Base-by-base conservation (phyloP, 78 protist species). In the Diacronema lutheri region DNA sequence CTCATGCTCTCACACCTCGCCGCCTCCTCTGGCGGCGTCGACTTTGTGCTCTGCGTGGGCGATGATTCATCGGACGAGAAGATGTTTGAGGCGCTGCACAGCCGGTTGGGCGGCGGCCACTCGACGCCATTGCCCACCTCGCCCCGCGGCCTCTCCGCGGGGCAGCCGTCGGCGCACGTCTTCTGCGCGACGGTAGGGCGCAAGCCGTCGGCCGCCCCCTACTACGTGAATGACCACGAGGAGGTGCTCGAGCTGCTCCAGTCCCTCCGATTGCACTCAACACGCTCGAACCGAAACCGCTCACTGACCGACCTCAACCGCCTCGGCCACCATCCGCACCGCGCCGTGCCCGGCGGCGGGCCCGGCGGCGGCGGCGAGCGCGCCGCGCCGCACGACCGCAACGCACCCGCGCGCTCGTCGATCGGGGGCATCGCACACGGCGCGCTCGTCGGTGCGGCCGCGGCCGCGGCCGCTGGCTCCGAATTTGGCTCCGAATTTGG, bases 211-310 rank as follows among this genome's bases (percentile, higher is more conserved):
- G 55, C 77, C 7, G 77, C 77, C 29, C 9, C 1, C 21, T 37
- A 20, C 77, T 69, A 40, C 55, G 26, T 69, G 35, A 69, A 69
- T 56, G 77, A 40, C 31, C 2, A 50, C 10, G 77, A 69, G 13
- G 77, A 69, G 56, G 77, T 69, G 13, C 73, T 66, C 44, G 73
- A 66, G 73, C 41, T 66, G n/a, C 35, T 13, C 73, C 73, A 66
- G 25, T 66, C 73, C 44, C 73, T 66, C 73, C 73, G 73, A 0
- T 21, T 66, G 44, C 73, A 66, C 73, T 66, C 73, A 44, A 66
- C 73, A 44, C 73, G 73, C 29, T 13, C 73, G n/a, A 66, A 66
- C 73, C 40, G 73, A 1, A 66, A 66, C 44, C 11, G 16, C 26
- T 66, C 73, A 40, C 31, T 25, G 26, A 9, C 46, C 31, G 73